phyloP scores from a whole-genome alignment of 1,139 yeast genomes.

The Debaryomyces sp. region DNA sequence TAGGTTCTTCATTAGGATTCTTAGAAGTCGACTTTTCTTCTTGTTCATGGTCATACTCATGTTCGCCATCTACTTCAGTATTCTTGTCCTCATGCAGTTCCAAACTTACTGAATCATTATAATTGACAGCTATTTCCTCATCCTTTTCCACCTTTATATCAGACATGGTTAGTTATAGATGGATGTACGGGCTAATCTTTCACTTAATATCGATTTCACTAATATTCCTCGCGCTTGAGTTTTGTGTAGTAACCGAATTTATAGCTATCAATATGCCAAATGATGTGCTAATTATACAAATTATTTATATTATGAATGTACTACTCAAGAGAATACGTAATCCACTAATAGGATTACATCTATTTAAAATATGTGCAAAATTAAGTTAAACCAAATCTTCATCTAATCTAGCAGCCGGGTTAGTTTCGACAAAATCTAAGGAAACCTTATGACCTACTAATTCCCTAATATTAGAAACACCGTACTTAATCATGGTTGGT shows the following conservation, averaged over 20 bases:
- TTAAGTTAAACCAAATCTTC: slow-evolving; percentile 38
- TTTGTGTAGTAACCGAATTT: neutral
- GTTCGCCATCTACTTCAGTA: neutral
- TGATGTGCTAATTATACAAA: neutral
- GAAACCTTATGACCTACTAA: slow-evolving; percentile 93
- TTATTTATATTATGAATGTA: slow-evolving; percentile 1
- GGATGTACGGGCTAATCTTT: neutral
- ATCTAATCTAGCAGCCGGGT: slow-evolving; percentile 97
- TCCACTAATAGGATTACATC: neutral
- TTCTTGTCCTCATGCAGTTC: neutral
- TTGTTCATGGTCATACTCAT: neutral
- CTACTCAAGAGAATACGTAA: neutral
- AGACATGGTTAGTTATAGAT: neutral
- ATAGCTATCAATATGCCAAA: neutral
- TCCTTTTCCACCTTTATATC: slow-evolving; percentile 3
- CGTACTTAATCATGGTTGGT: slow-evolving; percentile 99
- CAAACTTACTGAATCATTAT: neutral
- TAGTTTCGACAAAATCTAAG: slow-evolving; percentile 89
- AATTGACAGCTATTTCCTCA: neutral
- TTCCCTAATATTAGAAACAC: slow-evolving; percentile 93
- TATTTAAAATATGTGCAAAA: neutral
- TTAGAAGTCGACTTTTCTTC: neutral
- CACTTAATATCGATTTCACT: neutral
- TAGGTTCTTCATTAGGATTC: neutral
- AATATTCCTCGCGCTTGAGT: slow-evolving; percentile 1